Base-by-base conservation (phyloP, 139 green algal species). In the Volvox africanus region DNA sequence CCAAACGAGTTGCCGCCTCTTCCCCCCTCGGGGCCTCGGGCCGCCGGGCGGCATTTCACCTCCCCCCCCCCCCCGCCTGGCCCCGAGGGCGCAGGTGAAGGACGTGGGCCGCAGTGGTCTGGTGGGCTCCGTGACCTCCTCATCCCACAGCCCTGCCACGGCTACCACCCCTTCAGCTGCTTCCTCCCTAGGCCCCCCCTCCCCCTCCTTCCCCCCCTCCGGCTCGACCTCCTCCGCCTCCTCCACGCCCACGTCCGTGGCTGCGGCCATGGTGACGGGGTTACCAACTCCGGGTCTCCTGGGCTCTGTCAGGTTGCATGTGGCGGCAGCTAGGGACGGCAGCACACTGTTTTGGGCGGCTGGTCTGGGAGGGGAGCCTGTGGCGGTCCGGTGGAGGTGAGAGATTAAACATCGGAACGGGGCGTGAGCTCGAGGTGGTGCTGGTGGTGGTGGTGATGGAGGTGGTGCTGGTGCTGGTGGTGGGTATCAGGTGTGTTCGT, bases 291-390 rank as follows among this genome's bases (percentile, higher is more conserved):
- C 75, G 30, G 75, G 75, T 61, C 32, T 93, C 61, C 73, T 95
- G 75, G 93, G 90, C n/a, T 35, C 1, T 16, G 90, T 78, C n/a
- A 61, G 75, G 33, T 26, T 95, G 61, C 89, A 91, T 32, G 80
- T 94, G 67, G 85, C 88, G 36, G 93, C 93, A 12, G 80, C 93
- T 68, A 86, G 86, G 55, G 93, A 95, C 84, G 93, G 93, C 79
- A 90, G 73, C 75, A 95, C 92, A 2, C 91, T 95, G 6, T 91
- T 95, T 65, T 95, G 93, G 93, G 91, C 88, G 26, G 89, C 88
- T 17, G 61, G 81, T n/a, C 55, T 73, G 62, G 61, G 91, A 16
- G 80, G 68, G 1, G 69, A 89, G 81, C 88, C 86, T n/a, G 36
- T 94, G 81, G 92, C 77, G 28, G 65, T 82, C 32, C 35, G 89